phyloP scores from a whole-genome alignment of 2,329 filamentous ascomycete genomes.

The Cercospora brassicicola region DNA sequence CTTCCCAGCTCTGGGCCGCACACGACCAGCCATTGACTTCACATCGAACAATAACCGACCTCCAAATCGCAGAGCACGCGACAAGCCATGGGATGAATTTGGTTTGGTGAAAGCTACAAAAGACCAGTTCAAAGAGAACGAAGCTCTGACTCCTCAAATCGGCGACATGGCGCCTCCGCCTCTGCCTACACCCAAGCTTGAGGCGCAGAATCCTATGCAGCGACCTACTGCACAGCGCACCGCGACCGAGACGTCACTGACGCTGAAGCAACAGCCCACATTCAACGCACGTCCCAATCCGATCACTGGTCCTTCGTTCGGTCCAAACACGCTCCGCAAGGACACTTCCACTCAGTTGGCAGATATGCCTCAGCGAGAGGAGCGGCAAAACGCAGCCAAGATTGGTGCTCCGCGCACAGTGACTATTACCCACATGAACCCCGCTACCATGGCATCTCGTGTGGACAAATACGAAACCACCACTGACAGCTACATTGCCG shows the following conservation, averaged over 20 bases:
- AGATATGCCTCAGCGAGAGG: conserved; percentile 48
- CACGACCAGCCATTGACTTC: conserved; percentile 72
- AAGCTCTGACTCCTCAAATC: conserved; percentile 44
- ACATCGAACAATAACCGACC: conserved; percentile 74
- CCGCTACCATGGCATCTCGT: conserved; percentile 65
- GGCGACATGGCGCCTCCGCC: conserved; percentile 20
- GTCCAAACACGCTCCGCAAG: conserved; percentile 43
- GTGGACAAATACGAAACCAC: conserved; percentile 70
- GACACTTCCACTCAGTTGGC: conserved; percentile 45
- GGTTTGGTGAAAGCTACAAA: conserved; percentile 71
- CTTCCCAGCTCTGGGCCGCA: conserved; percentile 75
- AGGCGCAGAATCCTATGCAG: conserved; percentile 2
- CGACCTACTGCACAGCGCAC: conserved; percentile 19
- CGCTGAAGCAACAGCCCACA: conserved; percentile 30
- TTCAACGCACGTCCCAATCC: conserved; percentile 51
- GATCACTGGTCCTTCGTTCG: conserved; percentile 53
- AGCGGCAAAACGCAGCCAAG: conserved; percentile 44
- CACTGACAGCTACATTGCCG: conserved; percentile 78
- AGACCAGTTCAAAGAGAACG: conserved; percentile 68
- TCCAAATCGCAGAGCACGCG: conserved; percentile 64
- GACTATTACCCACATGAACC: conserved; percentile 70
- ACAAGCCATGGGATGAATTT: conserved; percentile 80
- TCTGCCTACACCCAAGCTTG: conserved; percentile 19
- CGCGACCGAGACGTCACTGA: conserved; percentile 17
- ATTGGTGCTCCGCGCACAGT: conserved; percentile 70